Percentiles rank a stretch among this genome's conserved stretches.
Evolutionary conservation across 2,329 filamentous ascomycete genomes (phyloP).

Genomic region (Volutella citrinella): DNA sequence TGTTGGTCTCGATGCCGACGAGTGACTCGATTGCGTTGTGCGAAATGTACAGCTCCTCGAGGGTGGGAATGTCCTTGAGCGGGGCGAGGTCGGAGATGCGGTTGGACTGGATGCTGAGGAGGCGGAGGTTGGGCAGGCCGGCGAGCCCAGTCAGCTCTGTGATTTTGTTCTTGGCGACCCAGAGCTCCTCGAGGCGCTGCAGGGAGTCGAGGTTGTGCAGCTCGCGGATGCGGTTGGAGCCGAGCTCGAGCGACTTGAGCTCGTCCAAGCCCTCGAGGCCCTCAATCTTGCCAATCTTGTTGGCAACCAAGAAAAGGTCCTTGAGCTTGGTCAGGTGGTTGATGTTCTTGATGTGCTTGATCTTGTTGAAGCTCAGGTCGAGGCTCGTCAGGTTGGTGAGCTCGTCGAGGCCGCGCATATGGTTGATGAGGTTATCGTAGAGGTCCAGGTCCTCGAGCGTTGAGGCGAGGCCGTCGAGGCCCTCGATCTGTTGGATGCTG

Average conservation of each 20-base stretch:
- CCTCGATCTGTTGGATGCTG: conserved; percentile 74
- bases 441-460: conserved; percentile 84
- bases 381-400: conserved; percentile 73
- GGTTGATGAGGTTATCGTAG: conserved; percentile 92
- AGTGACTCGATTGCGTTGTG: conserved; percentile 86
- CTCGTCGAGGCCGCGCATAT: conserved; percentile 78
- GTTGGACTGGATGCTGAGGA: conserved; percentile 94
- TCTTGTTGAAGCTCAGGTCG: conserved; percentile 97
- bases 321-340: conserved; percentile 72
- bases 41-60: conserved; percentile 94
- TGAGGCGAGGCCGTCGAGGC: conserved; percentile 62
- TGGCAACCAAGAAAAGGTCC: conserved; percentile 90
- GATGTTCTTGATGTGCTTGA: conserved; percentile 95
- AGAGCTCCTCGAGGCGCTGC: conserved; percentile 78
- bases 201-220: conserved; percentile 82
- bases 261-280: conserved; percentile 71
- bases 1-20: conserved; percentile 65
- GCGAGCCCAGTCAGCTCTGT: conserved; percentile 74
- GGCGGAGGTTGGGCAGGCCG: conserved; percentile 74
- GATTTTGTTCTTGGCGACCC: conserved; percentile 97
- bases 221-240: conserved; percentile 86
- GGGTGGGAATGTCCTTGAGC: conserved; percentile 66
- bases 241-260: conserved; percentile 82
- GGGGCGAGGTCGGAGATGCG: conserved; percentile 77
- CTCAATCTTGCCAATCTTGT: conserved; percentile 88